Evolutionary conservation across 2,329 filamentous ascomycete species (phyloP).

Genomic region (Trichothecium sympodiale): DNA sequence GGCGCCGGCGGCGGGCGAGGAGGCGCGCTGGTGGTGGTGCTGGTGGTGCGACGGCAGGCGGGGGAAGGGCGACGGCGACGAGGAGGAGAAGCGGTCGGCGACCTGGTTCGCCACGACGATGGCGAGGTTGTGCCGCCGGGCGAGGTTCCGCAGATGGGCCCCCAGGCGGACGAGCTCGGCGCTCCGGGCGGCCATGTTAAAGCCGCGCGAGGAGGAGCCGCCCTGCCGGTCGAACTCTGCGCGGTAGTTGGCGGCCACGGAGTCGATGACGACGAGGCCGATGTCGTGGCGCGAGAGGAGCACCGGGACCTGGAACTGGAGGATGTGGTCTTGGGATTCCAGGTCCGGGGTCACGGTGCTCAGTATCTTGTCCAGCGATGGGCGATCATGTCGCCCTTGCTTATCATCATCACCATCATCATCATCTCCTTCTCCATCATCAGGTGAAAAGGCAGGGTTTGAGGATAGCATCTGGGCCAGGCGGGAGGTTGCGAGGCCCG

Average conservation of each 20-base stretch:
- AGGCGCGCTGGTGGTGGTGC: not conserved
- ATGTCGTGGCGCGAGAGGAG: slow-evolving; percentile 65
- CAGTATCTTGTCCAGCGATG: slow-evolving; percentile 66
- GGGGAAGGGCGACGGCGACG: slow-evolving; percentile 12
- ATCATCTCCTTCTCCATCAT: not conserved
- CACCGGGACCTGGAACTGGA: slow-evolving; percentile 84
- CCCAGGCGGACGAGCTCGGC: slow-evolving; percentile 69
- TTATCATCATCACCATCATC: slow-evolving; percentile 7
- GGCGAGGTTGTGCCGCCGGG: slow-evolving; percentile 62
- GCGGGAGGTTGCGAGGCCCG: slow-evolving; percentile 69
- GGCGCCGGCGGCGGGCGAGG: not conserved
- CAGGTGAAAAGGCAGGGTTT: slow-evolving; percentile 46
- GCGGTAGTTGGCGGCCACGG: slow-evolving; percentile 89
- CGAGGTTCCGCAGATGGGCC: slow-evolving; percentile 63
- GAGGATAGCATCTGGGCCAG: slow-evolving; percentile 65
- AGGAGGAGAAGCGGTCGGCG: slow-evolving; percentile 62
- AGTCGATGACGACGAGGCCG: slow-evolving; percentile 79
- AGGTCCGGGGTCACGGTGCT: slow-evolving; percentile 80
- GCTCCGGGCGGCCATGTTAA: slow-evolving; percentile 63
- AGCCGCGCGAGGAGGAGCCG: slow-evolving; percentile 26
- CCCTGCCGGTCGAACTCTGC: slow-evolving; percentile 67
- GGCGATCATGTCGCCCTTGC: slow-evolving; percentile 18
- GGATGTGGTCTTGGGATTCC: slow-evolving; percentile 89
- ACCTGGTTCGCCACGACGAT: slow-evolving; percentile 95
- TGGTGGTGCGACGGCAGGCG: slow-evolving; percentile 4